Conservation (phyloP, 192 early-diverging fungal genomes). For the Backusella psychrophila region DNA sequence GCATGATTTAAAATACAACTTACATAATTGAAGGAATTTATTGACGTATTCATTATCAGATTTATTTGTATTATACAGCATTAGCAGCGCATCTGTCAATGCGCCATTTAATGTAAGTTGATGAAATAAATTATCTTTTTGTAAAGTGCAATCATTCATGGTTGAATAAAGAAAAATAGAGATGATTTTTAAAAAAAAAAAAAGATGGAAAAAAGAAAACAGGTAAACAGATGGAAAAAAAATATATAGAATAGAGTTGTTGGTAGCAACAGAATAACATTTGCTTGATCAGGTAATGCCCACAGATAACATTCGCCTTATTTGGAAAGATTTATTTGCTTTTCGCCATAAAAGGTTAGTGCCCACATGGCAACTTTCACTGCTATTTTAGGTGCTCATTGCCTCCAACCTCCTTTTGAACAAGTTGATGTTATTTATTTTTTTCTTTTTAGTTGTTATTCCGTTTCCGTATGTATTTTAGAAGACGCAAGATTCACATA, state of each 20-base stretch:
- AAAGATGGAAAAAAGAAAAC: background rate
- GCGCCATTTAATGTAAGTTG: slow-evolving; percentile 4
- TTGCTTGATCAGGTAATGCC: background rate
- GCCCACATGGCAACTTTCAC: background rate
- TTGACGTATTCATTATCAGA: background rate
- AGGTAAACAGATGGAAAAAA: background rate
- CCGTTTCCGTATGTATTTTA: too few relatives aligned
- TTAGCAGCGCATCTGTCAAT: background rate
- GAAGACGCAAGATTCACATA: too few relatives aligned
- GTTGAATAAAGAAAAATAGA: background rate
- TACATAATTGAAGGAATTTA: slow-evolving; percentile 11
- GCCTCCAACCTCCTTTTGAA: background rate
- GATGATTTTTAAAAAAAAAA: background rate
- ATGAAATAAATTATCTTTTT: slow-evolving; percentile 1
- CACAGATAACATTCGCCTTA: background rate
- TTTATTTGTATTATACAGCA: background rate
- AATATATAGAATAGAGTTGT: background rate
- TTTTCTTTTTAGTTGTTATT: too few relatives aligned
- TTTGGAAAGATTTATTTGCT: background rate
- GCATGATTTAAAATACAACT: background rate
- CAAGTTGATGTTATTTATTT: background rate
- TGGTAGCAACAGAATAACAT: background rate
- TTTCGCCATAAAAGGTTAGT: background rate
- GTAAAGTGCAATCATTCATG: background rate
- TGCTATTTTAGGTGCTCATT: background rate